Evolutionary conservation across 768 basidiomycete species (phyloP).

Genomic region (Hericium rajendrae): DNA sequence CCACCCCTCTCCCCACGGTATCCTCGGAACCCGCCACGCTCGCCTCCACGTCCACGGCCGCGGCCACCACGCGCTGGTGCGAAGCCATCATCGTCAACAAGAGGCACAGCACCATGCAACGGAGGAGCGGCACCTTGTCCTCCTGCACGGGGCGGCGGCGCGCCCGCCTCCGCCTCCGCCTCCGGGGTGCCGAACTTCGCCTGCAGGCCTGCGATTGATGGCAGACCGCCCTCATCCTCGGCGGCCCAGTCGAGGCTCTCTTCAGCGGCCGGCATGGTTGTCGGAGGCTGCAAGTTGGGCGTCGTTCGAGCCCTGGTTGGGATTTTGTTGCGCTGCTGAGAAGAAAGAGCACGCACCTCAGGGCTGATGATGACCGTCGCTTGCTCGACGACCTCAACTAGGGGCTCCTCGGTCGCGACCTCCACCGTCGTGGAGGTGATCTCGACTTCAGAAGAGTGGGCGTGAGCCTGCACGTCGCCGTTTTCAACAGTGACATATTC

Average conservation of each 20-base stretch:
- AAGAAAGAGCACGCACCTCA: background rate
- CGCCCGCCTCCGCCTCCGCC: slow-evolving; percentile 25
- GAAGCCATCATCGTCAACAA: slow-evolving; percentile 57
- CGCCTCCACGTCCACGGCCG: slow-evolving; percentile 20
- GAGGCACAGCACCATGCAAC: slow-evolving; percentile 13
- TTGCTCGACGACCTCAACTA: background rate
- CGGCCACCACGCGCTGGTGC: slow-evolving; percentile 15
- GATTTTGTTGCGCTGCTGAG: background rate
- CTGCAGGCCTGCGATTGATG: slow-evolving; percentile 68
- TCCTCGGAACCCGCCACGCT: slow-evolving; percentile 33
- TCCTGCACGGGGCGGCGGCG: slow-evolving; percentile 14
- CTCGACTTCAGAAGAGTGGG: background rate
- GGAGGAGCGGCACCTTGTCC: background rate
- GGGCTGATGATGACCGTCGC: background rate
- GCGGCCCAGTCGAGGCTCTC: slow-evolving; percentile 73
- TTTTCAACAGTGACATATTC: slow-evolving; percentile 11
- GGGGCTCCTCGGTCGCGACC: background rate
- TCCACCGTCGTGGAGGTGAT: background rate
- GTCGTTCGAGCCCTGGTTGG: too few species aligned
- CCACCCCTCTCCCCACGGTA: slow-evolving; percentile 10
- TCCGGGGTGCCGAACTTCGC: slow-evolving; percentile 67
- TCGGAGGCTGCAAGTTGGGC: too few species aligned
- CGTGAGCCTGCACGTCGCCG: background rate
- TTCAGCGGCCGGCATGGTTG: slow-evolving; percentile 1
- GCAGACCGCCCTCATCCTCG: slow-evolving; percentile 70